These are phyloP conservation scores for Theobroma grandiflorum DNA, from an alignment of 441 rosid genomes.

Conservation along the genomic window DNA sequence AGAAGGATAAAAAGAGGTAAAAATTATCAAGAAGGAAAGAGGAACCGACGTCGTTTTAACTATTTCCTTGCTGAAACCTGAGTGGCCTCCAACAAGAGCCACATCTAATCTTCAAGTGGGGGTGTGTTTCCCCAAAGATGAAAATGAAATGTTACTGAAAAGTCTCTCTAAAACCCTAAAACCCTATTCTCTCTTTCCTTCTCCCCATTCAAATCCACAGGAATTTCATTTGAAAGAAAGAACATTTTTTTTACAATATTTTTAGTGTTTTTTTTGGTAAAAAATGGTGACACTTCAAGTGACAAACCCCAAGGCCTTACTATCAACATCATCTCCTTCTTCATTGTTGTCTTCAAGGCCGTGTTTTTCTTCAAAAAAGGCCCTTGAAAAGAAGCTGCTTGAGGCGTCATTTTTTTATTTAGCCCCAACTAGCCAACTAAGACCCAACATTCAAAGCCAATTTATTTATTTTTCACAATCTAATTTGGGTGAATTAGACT, in stretches of 20 bases:
- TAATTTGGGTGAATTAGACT: too few species aligned
- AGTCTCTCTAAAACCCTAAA: slow-evolving; percentile 66
- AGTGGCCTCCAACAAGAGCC: background rate
- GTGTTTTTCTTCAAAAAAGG: background rate
- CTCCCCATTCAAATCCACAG: background rate
- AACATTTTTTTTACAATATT: background rate
- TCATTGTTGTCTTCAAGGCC: slow-evolving; percentile 33
- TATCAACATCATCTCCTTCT: slow-evolving; percentile 44
- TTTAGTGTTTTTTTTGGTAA: background rate
- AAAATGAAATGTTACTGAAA: slow-evolving; percentile 3
- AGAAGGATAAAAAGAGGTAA: background rate
- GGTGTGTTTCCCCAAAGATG: background rate
- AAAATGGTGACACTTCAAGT: slow-evolving; percentile 69
- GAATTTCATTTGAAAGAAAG: background rate
- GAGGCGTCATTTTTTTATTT: slow-evolving; percentile 34
- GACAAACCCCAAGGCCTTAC: slow-evolving; percentile 52
- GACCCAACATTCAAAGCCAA: too few species aligned
- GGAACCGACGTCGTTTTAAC: slow-evolving; percentile 5
- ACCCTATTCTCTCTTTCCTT: background rate
- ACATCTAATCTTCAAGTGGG: background rate
- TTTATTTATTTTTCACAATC: too few species aligned
- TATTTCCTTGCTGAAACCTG: background rate
- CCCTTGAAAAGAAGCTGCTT: slow-evolving; percentile 29
- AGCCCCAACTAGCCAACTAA: too few species aligned
- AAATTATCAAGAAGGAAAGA: background rate